These are phyloP conservation scores for Penicillium longicatenatum DNA, from an alignment of 495 filamentous ascomycete species.

Conservation along the genomic window DNA sequence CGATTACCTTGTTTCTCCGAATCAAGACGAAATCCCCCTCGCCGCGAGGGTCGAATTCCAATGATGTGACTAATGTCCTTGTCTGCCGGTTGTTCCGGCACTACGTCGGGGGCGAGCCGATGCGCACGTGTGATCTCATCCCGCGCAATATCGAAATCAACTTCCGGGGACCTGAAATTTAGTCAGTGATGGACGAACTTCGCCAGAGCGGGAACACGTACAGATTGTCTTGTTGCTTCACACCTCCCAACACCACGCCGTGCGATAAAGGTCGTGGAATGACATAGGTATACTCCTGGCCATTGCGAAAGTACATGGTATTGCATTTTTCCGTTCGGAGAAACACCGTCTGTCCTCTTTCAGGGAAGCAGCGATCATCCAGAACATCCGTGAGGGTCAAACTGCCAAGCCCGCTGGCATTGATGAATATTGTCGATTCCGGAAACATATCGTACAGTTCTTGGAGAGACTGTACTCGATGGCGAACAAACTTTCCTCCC, in stretches of 20 bases:
- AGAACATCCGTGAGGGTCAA: conserved; percentile 38
- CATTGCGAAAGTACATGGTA: conserved; percentile 45
- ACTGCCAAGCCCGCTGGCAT: conserved; percentile 46
- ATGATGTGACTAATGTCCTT: conserved; percentile 39
- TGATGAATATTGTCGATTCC: conserved; percentile 44
- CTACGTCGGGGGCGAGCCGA: conserved; percentile 41
- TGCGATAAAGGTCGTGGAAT: conserved; percentile 48
- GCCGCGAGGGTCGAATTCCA: conserved; percentile 43
- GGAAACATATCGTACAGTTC: conserved; percentile 44
- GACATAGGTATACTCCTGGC: conserved; percentile 52
- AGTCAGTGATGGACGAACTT: neutral
- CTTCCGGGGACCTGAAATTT: conserved; percentile 32
- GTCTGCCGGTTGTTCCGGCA: conserved; percentile 37
- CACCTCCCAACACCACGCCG: conserved; percentile 49
- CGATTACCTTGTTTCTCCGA: conserved; percentile 31
- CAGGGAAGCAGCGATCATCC: conserved; percentile 43
- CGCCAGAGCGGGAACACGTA: conserved; percentile 19
- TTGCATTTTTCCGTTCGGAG: conserved; percentile 33
- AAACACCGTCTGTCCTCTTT: conserved; percentile 49
- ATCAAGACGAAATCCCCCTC: conserved; percentile 44
- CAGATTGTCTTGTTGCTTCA: conserved; percentile 45
- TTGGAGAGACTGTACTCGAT: conserved; percentile 39
- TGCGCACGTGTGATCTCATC: conserved; percentile 47
- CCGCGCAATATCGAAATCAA: conserved; percentile 40
- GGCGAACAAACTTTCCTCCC: conserved; percentile 42